phyloP scores from a whole-genome alignment of 2,329 filamentous ascomycete genomes.

The Dothistroma septosporum region DNA sequence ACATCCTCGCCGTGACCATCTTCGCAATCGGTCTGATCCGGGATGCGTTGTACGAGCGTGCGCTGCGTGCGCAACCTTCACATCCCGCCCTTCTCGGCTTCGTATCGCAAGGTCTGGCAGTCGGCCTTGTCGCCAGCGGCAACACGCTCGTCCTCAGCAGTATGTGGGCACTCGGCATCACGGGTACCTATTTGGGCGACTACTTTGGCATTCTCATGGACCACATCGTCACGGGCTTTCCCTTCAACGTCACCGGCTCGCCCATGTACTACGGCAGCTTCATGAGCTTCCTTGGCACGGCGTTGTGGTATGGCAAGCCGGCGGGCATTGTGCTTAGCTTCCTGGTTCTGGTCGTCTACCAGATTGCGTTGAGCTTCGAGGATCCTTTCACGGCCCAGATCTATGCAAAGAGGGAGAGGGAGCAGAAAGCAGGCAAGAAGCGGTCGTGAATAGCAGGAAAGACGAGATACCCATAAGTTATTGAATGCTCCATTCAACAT shows the following conservation, averaged over 20 bases:
- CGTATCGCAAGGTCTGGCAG: constrained; percentile 59
- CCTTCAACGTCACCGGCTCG: constrained; percentile 84
- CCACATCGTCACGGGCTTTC: constrained; percentile 86
- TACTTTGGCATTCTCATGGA: constrained; percentile 99
- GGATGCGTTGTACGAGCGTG: constrained; percentile 73
- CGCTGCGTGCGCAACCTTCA: constrained; percentile 70
- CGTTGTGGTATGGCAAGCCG: constrained; percentile 79
- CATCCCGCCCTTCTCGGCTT: constrained; percentile 66
- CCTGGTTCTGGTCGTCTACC: constrained; percentile 73
- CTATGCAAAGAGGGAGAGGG: constrained; percentile 75
- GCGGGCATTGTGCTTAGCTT: constrained; percentile 74
- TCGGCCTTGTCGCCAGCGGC: constrained; percentile 66
- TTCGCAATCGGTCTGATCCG: constrained; percentile 88
- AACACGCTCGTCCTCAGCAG: constrained; percentile 83
- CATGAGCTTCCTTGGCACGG: constrained; percentile 84
- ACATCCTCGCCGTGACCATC: constrained; percentile 80
- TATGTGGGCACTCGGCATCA: constrained; percentile 89
- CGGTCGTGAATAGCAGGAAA: constrained; percentile 1
- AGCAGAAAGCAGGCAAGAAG: constrained; percentile 37
- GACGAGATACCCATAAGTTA: constrained; percentile 23
- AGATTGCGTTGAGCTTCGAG: constrained; percentile 77
- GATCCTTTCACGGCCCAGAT: constrained; percentile 93
- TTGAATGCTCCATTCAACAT: constrained; percentile 31
- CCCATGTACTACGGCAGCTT: constrained; percentile 98
- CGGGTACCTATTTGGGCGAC: constrained; percentile 93